Base-by-base conservation (phyloP, 306 rosid species). In the Acacia confusa region DNA sequence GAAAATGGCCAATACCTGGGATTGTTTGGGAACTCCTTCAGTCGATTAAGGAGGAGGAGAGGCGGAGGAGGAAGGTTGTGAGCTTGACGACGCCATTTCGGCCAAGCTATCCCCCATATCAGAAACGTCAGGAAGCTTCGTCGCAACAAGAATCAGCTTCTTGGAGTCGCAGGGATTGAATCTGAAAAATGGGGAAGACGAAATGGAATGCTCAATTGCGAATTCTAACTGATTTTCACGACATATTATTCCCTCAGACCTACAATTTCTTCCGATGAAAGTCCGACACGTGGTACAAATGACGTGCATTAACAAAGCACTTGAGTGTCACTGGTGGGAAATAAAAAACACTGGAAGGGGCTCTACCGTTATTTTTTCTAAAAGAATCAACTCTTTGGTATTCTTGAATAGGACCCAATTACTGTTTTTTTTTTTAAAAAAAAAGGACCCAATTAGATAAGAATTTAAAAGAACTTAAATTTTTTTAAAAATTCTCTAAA, bases 1-100 rank as follows among this genome's bases (percentile, higher is more conserved):
- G 81, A 60, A 7, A 44, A 41, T 52, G 16, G 69, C 4, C 64
- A 25, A 82, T 83, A 91, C 90, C 96, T 90, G 93, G 1, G 86
- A 32, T 69, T 85, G 86, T 74, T 75, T 72, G 82, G 63, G 66
- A 79, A 79, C 22, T 68, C 82, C 88, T 77, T 84, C 87, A 7
- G 85, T 77, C 70, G 75, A 55, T 73, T 84, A 76, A 77, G 78
- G 83, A 41, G 86, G 25, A 43, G 86, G 32, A 32, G 84, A 58
- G 14, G 84, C 40, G 41, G 84, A 70, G 57, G 88, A 10, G 19
- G 87, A 28, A 15, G 82, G 63, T 12, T 52, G 85, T 1, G 83
- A 44, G 43, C 57, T 70, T 0, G 87, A 81, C 74, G 90, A 81
- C 80, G 17, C 48, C 78, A 78, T 79, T 72, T 80, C 55, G 0